Conservation (phyloP, 805 yeast genomes). For the Nakazawaea siamensis region DNA sequence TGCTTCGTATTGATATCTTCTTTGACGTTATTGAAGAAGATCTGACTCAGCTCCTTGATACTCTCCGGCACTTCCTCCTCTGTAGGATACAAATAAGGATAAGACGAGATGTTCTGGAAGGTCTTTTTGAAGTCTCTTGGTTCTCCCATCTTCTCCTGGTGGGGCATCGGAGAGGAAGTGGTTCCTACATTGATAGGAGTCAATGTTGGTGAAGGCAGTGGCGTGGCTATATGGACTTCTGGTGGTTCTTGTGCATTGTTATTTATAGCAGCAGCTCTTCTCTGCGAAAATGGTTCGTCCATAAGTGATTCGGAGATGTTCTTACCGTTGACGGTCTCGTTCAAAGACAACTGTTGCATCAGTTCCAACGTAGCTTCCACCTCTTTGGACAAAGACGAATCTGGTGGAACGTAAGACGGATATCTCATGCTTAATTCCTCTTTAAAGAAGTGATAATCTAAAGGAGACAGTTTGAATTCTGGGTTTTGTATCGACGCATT, state of each 20-base stretch:
- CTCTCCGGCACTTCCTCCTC: constrained; percentile 56
- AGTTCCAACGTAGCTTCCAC: constrained; percentile 25
- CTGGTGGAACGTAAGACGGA: constrained; percentile 58
- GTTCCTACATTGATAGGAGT: constrained; percentile 28
- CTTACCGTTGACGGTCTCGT: not conserved
- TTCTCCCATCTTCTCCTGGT: not conserved
- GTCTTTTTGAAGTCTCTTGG: constrained; percentile 15
- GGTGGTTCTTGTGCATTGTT: constrained; percentile 22
- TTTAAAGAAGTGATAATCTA: constrained; percentile 77
- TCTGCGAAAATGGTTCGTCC: constrained; percentile 21
- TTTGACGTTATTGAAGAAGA: constrained; percentile 52
- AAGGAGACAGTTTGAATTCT: constrained; percentile 54
- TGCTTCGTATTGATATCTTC: constrained; percentile 65
- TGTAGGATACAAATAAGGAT: constrained; percentile 23
- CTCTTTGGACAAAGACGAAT: constrained; percentile 35
- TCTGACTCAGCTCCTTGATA: constrained; percentile 68
- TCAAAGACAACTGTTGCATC: constrained; percentile 1
- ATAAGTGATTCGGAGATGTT: constrained; percentile 13
- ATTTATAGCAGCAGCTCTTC: constrained; percentile 24
- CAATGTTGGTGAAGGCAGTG: constrained; percentile 76
- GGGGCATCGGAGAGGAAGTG: not conserved
- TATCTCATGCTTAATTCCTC: constrained; percentile 68
- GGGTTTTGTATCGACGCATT: constrained; percentile 15
- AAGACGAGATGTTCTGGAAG: constrained; percentile 23
- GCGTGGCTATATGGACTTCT: constrained; percentile 70